Percentiles rank a stretch among this genome's conserved stretches.
Conservation (phyloP, 371 early-diverging fungal genomes). For the Apophysomyces elegans region DNA sequence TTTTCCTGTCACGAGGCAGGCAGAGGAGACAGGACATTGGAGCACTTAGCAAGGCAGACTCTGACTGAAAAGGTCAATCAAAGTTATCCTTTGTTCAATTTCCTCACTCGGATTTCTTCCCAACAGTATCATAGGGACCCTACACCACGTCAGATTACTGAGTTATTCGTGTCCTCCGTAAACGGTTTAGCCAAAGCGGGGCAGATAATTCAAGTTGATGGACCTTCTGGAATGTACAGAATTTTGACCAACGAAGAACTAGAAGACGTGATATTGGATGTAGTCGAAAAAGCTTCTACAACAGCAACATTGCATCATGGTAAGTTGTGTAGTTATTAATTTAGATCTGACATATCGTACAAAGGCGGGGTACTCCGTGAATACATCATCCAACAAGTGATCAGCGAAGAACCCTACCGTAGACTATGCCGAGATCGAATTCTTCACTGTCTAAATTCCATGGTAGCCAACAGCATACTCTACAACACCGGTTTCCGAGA, state of each 20-base stretch:
- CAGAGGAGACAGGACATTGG: background rate
- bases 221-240: slow-evolving; percentile 4
- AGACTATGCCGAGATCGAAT: slow-evolving; percentile 1
- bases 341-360: background rate
- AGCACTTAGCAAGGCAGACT: background rate
- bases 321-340: background rate
- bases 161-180: background rate
- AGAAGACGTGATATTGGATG: background rate
- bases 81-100: background rate
- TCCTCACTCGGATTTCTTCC: background rate
- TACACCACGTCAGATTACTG: background rate
- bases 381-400: slow-evolving; percentile 1
- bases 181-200: slow-evolving; percentile 1
- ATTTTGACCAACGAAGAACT: background rate
- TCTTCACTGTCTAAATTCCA: background rate
- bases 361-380: slow-evolving; percentile 3
- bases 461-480: slow-evolving; percentile 4
- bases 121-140: background rate
- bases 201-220: background rate
- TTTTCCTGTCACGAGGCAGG: slow-evolving; percentile 4
- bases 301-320: background rate
- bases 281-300: background rate
- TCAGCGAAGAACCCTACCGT: slow-evolving; percentile 2
- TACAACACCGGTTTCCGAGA: slow-evolving; percentile 1
- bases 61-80: background rate